Base-by-base conservation (phyloP, 2,329 filamentous ascomycete genomes). In the Ophiosphaerella herpotricha region DNA sequence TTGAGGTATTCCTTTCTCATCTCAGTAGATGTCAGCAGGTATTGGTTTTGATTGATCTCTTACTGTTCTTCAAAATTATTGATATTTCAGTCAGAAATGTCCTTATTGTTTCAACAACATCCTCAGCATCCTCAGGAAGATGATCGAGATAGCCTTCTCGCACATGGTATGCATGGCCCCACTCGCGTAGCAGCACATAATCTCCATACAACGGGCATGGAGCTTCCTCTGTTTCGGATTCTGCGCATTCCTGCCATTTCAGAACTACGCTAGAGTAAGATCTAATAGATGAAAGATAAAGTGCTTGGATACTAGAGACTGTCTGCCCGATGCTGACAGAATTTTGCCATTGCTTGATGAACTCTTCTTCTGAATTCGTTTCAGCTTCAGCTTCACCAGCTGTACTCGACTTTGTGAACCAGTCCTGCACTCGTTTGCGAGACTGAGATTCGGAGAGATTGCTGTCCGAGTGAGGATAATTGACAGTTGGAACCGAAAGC, bases 1-100 rank as follows among this genome's bases (percentile, higher is more conserved):
- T 13, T 13, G 14, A 39, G 36, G 21, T 18, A 39, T 18, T 21
- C 14, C 36, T 39, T 8, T 9, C 21, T 21, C 21, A 16, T 7
- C 4, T 39, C 18, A 39, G 36, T 23, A 1, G 8, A 39, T 13
- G 2, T 11, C 5, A 29, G 9, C 7, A 7, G 26, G 7, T 29
- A 7, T 29, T 29, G 9, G 13, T 23, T 4, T 23, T 14, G 32
- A 21, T 8, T 21, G 16, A 6, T n/a, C 38, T 12, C 46, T 39
- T 49, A 49, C 46, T 49, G 35, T 39, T 33, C 8, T 7, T 9
- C 23, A 49, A 31, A 8, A 49, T 49, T 4, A 5, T 26, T 18
- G 31, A 16, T 14, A 49, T 43, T 13, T 43, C 40, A 2, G 34
- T 11, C 24, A 49, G 21, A 29, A 49, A 49, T 5, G 24, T n/a